Evolutionary conservation across 768 basidiomycete genomes (phyloP), one percentile per base, ranked within the genome.

Genomic region (Lactarius trivialis): DNA sequence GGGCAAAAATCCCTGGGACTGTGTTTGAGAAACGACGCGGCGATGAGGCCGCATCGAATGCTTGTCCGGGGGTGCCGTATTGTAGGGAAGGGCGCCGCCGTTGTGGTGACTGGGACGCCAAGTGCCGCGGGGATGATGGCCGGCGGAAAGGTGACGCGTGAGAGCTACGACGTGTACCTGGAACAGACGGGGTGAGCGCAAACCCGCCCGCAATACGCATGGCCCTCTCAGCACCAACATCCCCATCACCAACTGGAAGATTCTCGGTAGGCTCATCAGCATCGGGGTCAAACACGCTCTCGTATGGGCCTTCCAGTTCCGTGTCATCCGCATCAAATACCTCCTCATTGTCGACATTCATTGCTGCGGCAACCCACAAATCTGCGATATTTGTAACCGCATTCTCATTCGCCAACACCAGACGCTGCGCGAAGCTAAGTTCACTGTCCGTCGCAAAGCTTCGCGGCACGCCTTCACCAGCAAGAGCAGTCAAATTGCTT

Each of bases 321-420:
- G 66, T 66, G 59, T 73, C 68, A 11, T 78, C 80, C 19, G 75
- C 73, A 63, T 79, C 77, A 63, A 89, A 89, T 3, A 86, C 85
- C 60, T 93, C 86, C 66, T 94, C 93, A 68, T 90, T 89, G 70
- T 96, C 94, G 33, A 88, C 92, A 63, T 96, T 97, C 76, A 96
- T 92, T 7, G 96, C 97, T 21, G 95, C 90, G 5, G 93, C 93
- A 56, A 98, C 92, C 97, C 97, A 99, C 24, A 99, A 77, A 74
- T 98, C 96, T 26, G 93, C 91, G 70, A 99, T 91, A 67, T 88
- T 93, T 60, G 92, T 95, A 5, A 94, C 93, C 14, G 92, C 89
- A 68, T 93, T 90, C 74, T 97, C 94, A 73, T 97, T 97, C 21
- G 96, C 96, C 77, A 95, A 85, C 49, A 96, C 75, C 26, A 96